Conservation (phyloP, 108 stramenopile species). For the Fistulifera solaris region DNA sequence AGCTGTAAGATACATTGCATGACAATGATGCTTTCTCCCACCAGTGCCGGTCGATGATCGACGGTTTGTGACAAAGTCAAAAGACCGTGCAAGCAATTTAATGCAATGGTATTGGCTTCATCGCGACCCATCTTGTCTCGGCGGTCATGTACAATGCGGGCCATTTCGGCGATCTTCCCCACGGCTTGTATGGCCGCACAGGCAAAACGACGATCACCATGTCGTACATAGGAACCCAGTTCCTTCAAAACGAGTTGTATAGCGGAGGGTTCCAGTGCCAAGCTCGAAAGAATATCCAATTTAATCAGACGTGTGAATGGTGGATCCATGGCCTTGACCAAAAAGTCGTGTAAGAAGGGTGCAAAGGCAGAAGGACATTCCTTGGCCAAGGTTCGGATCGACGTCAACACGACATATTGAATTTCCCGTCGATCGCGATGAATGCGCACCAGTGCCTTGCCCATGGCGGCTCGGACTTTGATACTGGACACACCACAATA, state of each 20-base stretch:
- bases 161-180: slow-evolving; percentile 73
- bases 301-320: slow-evolving; percentile 88
- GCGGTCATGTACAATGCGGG: slow-evolving; percentile 70
- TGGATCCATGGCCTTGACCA: slow-evolving; percentile 91
- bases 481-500: slow-evolving; percentile 87
- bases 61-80: slow-evolving; percentile 75
- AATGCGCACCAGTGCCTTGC: slow-evolving; percentile 93
- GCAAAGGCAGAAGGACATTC: slow-evolving; percentile 92
- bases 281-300: slow-evolving; percentile 85
- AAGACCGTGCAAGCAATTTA: slow-evolving; percentile 82
- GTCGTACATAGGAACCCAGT: slow-evolving; percentile 85
- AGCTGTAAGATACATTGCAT: slow-evolving; percentile 85
- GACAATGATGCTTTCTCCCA: slow-evolving; percentile 82
- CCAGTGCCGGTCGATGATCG: slow-evolving; percentile 3
- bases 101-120: slow-evolving; percentile 63
- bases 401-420: slow-evolving; percentile 91
- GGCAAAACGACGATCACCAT: slow-evolving; percentile 85
- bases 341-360: slow-evolving; percentile 93
- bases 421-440: slow-evolving; percentile 91
- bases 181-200: slow-evolving; percentile 84
- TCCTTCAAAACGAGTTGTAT: slow-evolving; percentile 87
- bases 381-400: slow-evolving; percentile 81
- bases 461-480: slow-evolving; percentile 71
- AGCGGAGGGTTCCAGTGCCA: slow-evolving; percentile 74
- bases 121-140: slow-evolving; percentile 43